Conservation (phyloP, 176 grass and related monocot genomes). For the Poa pratensis region DNA sequence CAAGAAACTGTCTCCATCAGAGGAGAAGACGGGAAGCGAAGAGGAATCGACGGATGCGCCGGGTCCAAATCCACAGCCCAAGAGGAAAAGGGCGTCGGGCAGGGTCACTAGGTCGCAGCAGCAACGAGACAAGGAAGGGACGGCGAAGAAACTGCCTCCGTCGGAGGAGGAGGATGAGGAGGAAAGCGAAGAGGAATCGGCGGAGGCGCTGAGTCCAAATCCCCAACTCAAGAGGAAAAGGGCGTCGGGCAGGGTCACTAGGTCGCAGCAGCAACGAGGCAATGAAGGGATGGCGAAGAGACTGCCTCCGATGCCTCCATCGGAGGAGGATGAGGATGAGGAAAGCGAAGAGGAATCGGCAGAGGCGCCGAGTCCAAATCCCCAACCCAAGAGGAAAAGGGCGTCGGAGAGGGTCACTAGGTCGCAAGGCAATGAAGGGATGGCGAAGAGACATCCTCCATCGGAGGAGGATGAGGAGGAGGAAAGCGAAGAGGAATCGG, state of each 20-base stretch:
- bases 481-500: background rate
- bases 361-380: background rate
- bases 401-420: background rate
- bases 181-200: background rate
- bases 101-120: conserved; percentile 1
- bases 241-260: background rate
- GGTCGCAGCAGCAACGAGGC: background rate
- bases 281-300: background rate
- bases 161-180: background rate
- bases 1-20: background rate
- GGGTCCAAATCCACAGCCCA: background rate
- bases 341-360: background rate
- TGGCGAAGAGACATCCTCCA: background rate
- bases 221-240: background rate
- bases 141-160: background rate
- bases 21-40: background rate
- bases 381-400: background rate
- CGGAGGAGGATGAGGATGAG: background rate
- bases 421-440: background rate
- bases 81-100: background rate
- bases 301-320: background rate
- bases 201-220: background rate
- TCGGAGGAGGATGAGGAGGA: background rate
- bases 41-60: background rate
- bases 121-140: background rate